phyloP scores from a whole-genome alignment of 371 early-diverging fungal species.

The Mucor lusitanicus region DNA sequence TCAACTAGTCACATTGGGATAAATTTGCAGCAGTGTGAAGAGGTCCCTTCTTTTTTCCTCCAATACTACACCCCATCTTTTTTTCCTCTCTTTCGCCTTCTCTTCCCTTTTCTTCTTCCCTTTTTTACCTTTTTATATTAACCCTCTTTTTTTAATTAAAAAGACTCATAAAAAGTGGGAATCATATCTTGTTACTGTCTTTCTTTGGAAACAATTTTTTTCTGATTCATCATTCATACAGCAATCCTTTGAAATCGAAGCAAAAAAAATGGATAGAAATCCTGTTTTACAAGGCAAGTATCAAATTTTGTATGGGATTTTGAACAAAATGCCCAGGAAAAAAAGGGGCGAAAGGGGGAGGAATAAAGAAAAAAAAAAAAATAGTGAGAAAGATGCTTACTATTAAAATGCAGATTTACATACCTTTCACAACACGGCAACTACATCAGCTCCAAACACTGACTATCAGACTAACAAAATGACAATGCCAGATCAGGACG shows the following conservation, averaged over 20 bases:
- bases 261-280: slow-evolving; percentile 24
- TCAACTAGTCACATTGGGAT: background rate
- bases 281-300: slow-evolving; percentile 24
- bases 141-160: slow-evolving; percentile 3
- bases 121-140: background rate
- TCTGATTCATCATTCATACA: background rate
- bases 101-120: background rate
- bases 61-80: background rate
- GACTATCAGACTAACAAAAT: background rate
- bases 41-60: slow-evolving; percentile 4
- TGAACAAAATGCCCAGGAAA: background rate
- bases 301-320: background rate
- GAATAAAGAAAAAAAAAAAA: background rate
- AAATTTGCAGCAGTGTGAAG: background rate
- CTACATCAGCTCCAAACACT: background rate
- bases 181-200: background rate
- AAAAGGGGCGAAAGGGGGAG: background rate
- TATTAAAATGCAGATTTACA: slow-evolving; percentile 20
- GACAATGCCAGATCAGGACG: slow-evolving; percentile 1
- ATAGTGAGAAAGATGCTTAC: background rate
- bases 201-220: slow-evolving; percentile 1
- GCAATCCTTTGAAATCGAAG: background rate
- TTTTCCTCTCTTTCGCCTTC: background rate
- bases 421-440: slow-evolving; percentile 15
- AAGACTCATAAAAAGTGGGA: background rate